Conservation (phyloP, 441 rosid species). For the Gossypium schwendimanii region DNA sequence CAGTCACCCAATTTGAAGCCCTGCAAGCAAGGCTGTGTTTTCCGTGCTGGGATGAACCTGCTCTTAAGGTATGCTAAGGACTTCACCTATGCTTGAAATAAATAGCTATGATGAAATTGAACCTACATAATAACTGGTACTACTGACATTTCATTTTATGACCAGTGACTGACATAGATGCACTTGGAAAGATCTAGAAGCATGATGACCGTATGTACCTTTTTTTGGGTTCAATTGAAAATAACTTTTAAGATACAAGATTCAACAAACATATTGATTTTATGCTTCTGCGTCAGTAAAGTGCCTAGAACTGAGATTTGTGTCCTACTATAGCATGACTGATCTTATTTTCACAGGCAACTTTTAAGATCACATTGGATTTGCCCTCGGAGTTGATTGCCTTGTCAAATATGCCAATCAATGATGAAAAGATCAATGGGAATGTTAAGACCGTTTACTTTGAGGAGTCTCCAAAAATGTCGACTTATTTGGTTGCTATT, state of each 20-base stretch:
- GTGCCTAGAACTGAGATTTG: neutral
- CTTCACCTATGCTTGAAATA: neutral
- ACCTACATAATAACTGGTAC: neutral
- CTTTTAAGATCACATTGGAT: conserved; percentile 76
- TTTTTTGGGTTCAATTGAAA: neutral
- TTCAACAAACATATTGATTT: neutral
- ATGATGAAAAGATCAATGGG: conserved; percentile 63
- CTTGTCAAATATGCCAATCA: conserved; percentile 83
- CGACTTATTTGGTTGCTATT: conserved; percentile 90
- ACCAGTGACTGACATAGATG: neutral
- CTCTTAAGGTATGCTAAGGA: conserved; percentile 55
- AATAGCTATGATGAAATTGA: neutral
- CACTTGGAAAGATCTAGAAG: neutral
- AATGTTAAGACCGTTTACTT: conserved; percentile 53
- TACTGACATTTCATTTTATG: neutral
- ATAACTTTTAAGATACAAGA: neutral
- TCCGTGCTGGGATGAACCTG: conserved; percentile 98
- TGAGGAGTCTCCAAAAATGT: conserved; percentile 87
- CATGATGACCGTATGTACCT: neutral
- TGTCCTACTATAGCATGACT: neutral
- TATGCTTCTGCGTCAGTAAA: neutral
- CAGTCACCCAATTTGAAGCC: conserved; percentile 94
- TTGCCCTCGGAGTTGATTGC: conserved; percentile 75
- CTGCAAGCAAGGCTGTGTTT: conserved; percentile 90
- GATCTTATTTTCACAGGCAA: conserved; percentile 45